Evolutionary conservation across 2,329 filamentous ascomycete genomes (phyloP), one percentile per base, ranked within the genome.

Genomic region (Shiraia bambusicola): DNA sequence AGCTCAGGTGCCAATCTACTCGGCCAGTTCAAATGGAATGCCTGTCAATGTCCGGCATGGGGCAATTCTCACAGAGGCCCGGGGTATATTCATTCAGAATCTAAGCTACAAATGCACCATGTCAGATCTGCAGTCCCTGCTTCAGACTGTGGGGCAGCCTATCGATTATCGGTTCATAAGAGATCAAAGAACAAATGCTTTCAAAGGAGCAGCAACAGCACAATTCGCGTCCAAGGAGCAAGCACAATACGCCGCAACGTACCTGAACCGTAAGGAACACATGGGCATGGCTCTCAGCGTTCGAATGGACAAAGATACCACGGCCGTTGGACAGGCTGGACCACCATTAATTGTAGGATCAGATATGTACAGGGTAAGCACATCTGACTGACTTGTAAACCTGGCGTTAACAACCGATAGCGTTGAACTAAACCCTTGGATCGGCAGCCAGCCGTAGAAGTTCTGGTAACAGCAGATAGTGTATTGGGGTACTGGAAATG

Each of bases 11-110:
- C 54, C 58, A 16, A 47, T 58, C 2, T 69, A 67, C 45, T 61
- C 59, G 19, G 49, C 57, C 17, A 68, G 50, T 42, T 52, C 54
- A 12, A 58, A 49, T 19, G 65, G 66, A 2, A 56, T 69, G 31
- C 62, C 65, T 9, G 65, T 70, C 19, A 70, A 69, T 32, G 45
- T 66, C n/a, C 52, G 50, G n/a, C 48, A 58, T n/a, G 66, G 67
- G 7, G 63, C 59, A 12, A 50, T 66, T 14, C 45, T 64, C 19
- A 69, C 66, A 6, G 67, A 70, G 44, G 55, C 61, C 16, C 64
- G 66, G 6, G 66, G 66, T 6, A 62, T 70, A 22, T 68, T 68
- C 47, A 62, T 70, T 25, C 55, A 54, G 15, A 58, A 61, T 13
- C 44, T 70, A 12, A 62, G 47, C 33, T 66, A 60, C 41, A 56